Percentiles rank a stretch among this genome's conserved stretches.
These are phyloP conservation scores for Calocybe gangraenosa DNA, from an alignment of 768 basidiomycete genomes.

Conservation along the genomic window DNA sequence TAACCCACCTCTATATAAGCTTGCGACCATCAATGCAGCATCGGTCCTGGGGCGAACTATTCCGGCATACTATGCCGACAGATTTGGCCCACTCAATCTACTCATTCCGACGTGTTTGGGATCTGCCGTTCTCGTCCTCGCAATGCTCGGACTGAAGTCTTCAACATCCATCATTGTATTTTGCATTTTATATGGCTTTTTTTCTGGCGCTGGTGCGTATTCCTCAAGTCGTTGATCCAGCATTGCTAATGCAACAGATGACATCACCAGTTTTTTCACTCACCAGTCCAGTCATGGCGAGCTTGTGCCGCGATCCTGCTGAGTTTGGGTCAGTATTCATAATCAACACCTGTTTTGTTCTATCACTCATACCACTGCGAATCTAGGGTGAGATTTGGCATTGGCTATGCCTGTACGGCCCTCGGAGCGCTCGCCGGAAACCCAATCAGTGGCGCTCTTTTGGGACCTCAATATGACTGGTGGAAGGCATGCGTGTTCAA, in stretches of 20 bases:
- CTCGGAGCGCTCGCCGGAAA: conserved; percentile 12
- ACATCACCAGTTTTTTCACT: not conserved
- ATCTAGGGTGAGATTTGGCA: conserved; percentile 2
- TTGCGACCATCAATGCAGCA: conserved; percentile 7
- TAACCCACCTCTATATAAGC: not conserved
- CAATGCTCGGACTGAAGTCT: conserved; percentile 36
- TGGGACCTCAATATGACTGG: conserved; percentile 17
- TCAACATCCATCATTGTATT: conserved; percentile 35
- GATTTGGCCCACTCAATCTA: conserved; percentile 1
- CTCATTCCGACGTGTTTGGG: conserved; percentile 19
- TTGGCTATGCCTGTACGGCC: not conserved
- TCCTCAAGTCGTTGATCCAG: no score
- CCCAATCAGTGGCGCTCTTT: conserved; percentile 18
- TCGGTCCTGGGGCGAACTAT: conserved; percentile 1
- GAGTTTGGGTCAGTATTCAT: conserved; percentile 1
- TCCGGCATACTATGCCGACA: conserved; percentile 4
- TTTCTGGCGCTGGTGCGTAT: not conserved
- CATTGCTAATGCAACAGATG: conserved; percentile 30
- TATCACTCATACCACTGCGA: no score
- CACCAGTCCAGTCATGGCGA: not conserved
- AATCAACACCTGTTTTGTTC: not conserved
- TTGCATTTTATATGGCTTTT: conserved; percentile 18
- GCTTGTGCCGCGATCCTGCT: not conserved
- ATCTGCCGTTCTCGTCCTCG: conserved; percentile 39
- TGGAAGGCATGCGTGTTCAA: conserved; percentile 17